A percentile compares a stretch with the other conserved stretches of the same genome.
phyloP scores from a whole-genome alignment of 345 rosid genomes.

The Noccaea caerulescens region DNA sequence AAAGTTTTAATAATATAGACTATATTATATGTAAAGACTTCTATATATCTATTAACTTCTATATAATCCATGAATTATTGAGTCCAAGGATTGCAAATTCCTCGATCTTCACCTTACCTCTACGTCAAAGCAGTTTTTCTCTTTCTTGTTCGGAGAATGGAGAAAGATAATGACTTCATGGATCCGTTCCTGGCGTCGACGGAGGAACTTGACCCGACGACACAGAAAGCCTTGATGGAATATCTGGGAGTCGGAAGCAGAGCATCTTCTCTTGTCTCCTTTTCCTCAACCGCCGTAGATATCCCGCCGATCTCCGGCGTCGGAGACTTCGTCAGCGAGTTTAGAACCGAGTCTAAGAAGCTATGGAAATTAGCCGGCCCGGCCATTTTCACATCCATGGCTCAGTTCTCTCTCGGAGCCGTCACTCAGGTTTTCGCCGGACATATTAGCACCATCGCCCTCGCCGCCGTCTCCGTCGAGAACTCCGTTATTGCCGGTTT shows the following conservation, averaged over 20 bases:
- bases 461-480: constrained; percentile 69
- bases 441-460: constrained; percentile 63
- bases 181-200: constrained; percentile 47
- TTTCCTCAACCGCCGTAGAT: constrained; percentile 55
- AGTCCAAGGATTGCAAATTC: neutral
- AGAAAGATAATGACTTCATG: constrained; percentile 35
- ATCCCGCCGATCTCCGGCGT: constrained; percentile 60
- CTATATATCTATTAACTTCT: neutral
- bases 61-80: constrained; percentile 20
- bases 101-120: constrained; percentile 7
- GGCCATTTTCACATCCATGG: constrained; percentile 58
- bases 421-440: constrained; percentile 69
- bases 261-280: constrained; percentile 49
- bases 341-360: constrained; percentile 59
- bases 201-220: constrained; percentile 41
- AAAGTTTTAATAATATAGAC: no score
- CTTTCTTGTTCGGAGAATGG: constrained; percentile 40
- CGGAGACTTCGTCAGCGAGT: constrained; percentile 53
- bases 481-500: constrained; percentile 69
- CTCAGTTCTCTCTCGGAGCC: constrained; percentile 57
- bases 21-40: neutral
- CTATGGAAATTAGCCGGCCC: constrained; percentile 72
- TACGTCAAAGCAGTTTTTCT: neutral
- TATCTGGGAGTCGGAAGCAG: constrained; percentile 27
- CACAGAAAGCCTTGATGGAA: constrained; percentile 33